These are phyloP conservation scores for Schoenoplectus triqueter DNA, from an alignment of 202 grass and related monocot species.

Conservation along the genomic window DNA sequence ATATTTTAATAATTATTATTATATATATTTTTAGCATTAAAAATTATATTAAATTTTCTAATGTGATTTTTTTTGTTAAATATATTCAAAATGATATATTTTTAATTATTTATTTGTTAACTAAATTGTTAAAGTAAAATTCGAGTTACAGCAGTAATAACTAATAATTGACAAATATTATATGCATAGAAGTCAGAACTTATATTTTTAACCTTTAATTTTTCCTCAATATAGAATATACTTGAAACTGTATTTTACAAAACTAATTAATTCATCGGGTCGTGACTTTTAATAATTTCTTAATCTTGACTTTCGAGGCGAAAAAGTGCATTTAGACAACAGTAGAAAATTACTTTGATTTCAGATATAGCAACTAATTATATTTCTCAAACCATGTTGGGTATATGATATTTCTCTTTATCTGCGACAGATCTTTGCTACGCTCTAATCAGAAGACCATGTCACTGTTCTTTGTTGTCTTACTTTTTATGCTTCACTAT, in stretches of 20 bases:
- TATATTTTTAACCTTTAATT: background rate
- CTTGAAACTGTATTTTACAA: background rate
- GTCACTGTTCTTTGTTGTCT: background rate
- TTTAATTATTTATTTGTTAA: too few relatives aligned
- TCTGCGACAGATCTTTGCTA: background rate
- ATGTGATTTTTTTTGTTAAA: too few relatives aligned
- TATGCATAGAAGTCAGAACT: background rate
- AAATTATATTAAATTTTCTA: too few relatives aligned
- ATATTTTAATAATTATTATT: too few relatives aligned
- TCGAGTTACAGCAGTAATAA: too few relatives aligned
- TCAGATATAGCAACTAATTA: background rate
- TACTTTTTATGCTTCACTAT: too few relatives aligned
- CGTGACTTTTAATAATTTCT: background rate
- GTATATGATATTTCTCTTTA: background rate
- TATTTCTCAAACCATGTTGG: background rate
- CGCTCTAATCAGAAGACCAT: background rate
- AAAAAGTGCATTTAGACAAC: background rate
- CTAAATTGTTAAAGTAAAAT: too few relatives aligned
- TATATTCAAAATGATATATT: too few relatives aligned
- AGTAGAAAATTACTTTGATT: background rate
- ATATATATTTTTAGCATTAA: too few relatives aligned
- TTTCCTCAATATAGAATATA: background rate
- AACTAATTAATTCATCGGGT: background rate
- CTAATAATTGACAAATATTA: too few relatives aligned
- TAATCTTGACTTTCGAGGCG: background rate